Conservation (phyloP, 306 rosid genomes). For the Urtica urens region DNA sequence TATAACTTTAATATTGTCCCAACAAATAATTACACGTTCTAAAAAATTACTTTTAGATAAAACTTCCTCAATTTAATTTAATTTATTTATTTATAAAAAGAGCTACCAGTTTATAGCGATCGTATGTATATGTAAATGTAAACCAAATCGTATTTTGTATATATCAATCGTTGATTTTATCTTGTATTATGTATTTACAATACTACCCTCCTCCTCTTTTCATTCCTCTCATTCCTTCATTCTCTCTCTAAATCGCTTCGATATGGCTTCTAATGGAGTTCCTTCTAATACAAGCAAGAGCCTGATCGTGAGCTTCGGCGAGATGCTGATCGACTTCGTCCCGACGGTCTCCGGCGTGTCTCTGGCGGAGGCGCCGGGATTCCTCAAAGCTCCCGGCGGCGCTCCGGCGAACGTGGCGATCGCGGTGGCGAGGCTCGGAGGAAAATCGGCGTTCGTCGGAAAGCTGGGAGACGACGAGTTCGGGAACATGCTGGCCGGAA, state of each 20-base stretch:
- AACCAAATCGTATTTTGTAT: too few relatives aligned
- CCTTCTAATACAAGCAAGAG: conserved; percentile 46
- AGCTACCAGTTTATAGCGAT: too few relatives aligned
- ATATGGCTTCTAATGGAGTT: not conserved
- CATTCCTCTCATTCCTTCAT: not conserved
- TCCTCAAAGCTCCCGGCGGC: conserved; percentile 89
- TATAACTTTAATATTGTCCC: too few relatives aligned
- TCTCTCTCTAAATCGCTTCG: not conserved
- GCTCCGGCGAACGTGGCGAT: conserved; percentile 97
- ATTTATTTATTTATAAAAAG: too few relatives aligned
- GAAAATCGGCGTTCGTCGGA: conserved; percentile 67
- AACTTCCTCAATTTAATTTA: too few relatives aligned
- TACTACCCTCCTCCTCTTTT: not conserved
- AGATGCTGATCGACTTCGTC: conserved; percentile 91
- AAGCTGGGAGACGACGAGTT: conserved; percentile 94
- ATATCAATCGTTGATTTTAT: too few relatives aligned
- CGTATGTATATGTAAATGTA: too few relatives aligned
- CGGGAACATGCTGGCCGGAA: conserved; percentile 87
- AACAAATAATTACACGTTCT: too few relatives aligned
- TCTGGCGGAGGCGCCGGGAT: conserved; percentile 79
- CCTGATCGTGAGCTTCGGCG: conserved; percentile 76
- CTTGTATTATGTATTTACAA: not conserved
- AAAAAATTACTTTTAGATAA: too few relatives aligned
- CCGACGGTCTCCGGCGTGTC: conserved; percentile 83
- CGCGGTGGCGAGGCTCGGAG: conserved; percentile 78